Percentiles rank a stretch among this genome's conserved stretches.
These are phyloP conservation scores for Scleromitrula shiraiana DNA, from an alignment of 2,329 filamentous ascomycete genomes.

Conservation along the genomic window DNA sequence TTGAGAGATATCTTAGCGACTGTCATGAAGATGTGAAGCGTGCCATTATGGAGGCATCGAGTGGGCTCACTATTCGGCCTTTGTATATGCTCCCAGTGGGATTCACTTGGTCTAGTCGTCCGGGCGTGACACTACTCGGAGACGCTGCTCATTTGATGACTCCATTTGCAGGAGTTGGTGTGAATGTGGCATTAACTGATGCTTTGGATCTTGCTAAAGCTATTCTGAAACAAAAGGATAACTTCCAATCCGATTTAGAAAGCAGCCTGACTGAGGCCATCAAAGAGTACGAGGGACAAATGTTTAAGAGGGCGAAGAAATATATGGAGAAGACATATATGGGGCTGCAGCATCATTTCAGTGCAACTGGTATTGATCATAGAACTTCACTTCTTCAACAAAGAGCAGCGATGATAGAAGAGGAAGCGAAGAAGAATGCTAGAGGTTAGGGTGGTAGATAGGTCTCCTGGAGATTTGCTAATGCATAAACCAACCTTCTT, in stretches of 20 bases:
- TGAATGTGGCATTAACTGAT: slow-evolving; percentile 41
- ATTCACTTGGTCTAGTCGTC: slow-evolving; percentile 20
- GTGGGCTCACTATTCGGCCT: slow-evolving; percentile 16
- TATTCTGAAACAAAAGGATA: slow-evolving; percentile 21
- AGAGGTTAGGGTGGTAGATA: not conserved
- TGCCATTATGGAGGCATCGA: slow-evolving; percentile 12
- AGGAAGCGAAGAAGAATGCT: not conserved
- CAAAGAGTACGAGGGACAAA: slow-evolving; percentile 17
- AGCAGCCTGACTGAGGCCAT: slow-evolving; percentile 11
- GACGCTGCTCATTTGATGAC: slow-evolving; percentile 43
- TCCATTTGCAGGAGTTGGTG: slow-evolving; percentile 40
- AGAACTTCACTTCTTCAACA: not conserved
- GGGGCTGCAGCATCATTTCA: slow-evolving; percentile 17
- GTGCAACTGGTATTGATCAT: slow-evolving; percentile 13
- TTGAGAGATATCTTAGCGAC: slow-evolving; percentile 15
- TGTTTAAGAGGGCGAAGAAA: slow-evolving; percentile 19
- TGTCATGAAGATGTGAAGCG: slow-evolving; percentile 18
- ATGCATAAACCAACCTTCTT: too few species aligned
- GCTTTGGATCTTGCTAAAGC: slow-evolving; percentile 34
- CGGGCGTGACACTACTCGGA: slow-evolving; percentile 40
- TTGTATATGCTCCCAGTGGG: slow-evolving; percentile 30
- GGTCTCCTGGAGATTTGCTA: too few species aligned
- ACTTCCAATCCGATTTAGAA: not conserved
- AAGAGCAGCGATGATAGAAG: not conserved
- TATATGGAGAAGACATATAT: slow-evolving; percentile 18